Percentiles rank a stretch among this genome's conserved stretches.
Evolutionary conservation across 2,329 filamentous ascomycete species (phyloP).

Genomic region (Cladorrhinum sp.): DNA sequence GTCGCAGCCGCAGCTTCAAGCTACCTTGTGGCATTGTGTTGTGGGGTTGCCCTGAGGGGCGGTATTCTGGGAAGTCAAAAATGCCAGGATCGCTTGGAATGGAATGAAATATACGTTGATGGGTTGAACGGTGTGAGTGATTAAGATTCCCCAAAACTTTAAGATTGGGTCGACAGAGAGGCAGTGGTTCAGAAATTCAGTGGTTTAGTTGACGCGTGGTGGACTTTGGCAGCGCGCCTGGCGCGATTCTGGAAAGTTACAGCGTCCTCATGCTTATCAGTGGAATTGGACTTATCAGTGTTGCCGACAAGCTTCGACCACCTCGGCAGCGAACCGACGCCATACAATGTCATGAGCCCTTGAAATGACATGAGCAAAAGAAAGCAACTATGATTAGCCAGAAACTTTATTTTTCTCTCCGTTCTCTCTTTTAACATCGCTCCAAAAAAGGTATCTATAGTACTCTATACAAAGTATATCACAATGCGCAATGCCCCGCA

Average conservation of each 20-base stretch:
- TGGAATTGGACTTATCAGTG: not conserved
- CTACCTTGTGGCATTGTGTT: constrained; percentile 34
- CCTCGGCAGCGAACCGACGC: no score
- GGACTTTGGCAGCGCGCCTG: not conserved
- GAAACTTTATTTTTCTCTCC: not conserved
- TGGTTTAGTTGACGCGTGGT: not conserved
- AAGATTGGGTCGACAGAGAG: not conserved
- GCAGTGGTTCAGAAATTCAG: not conserved
- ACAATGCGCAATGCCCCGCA: constrained; percentile 4
- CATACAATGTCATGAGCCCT: no score
- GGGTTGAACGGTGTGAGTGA: no score
- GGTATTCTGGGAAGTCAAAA: not conserved
- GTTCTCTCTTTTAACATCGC: not conserved
- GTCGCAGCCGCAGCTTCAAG: constrained; percentile 75
- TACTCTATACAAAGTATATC: constrained; percentile 13
- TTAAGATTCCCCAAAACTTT: not conserved
- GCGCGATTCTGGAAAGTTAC: not conserved
- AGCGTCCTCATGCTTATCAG: not conserved
- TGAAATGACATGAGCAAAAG: no score
- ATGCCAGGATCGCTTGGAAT: not conserved
- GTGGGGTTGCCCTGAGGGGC: not conserved
- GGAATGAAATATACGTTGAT: not conserved
- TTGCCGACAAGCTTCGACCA: not conserved
- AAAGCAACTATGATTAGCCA: not conserved
- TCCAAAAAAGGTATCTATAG: constrained; percentile 2